phyloP scores from a whole-genome alignment of 768 basidiomycete species.

The Dentipellis sp. region DNA sequence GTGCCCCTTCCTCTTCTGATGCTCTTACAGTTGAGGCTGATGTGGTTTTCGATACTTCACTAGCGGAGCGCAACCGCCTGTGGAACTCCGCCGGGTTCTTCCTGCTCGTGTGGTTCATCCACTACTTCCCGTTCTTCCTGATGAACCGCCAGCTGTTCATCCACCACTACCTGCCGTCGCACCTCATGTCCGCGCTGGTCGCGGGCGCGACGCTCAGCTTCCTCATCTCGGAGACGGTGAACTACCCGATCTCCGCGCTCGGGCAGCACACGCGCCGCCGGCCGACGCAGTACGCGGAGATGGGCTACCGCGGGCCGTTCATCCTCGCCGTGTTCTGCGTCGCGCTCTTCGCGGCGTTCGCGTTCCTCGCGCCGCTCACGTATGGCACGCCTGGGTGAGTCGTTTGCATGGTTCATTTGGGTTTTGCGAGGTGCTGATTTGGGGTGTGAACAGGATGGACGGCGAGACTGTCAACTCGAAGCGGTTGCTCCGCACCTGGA shows the following conservation, averaged over 20 bases:
- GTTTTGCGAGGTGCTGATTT: constrained; percentile 1
- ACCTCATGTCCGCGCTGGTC: constrained; percentile 84
- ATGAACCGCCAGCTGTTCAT: constrained; percentile 96
- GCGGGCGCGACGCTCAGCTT: constrained; percentile 91
- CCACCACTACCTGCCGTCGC: constrained; percentile 96
- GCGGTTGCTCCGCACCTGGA: constrained; percentile 84
- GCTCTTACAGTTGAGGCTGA: background rate
- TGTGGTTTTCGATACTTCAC: too few species aligned
- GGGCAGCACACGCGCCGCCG: constrained; percentile 49
- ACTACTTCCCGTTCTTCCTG: constrained; percentile 96
- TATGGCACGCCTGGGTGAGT: constrained; percentile 95
- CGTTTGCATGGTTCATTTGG: background rate
- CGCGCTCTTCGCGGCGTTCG: constrained; percentile 53
- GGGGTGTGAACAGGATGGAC: constrained; percentile 47
- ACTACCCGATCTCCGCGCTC: constrained; percentile 79
- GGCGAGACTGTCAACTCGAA: constrained; percentile 80
- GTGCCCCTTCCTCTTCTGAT: constrained; percentile 21
- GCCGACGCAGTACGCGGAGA: constrained; percentile 49
- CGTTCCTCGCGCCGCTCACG: constrained; percentile 82
- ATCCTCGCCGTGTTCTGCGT: constrained; percentile 49
- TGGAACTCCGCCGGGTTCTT: constrained; percentile 98
- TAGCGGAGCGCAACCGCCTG: constrained; percentile 87
- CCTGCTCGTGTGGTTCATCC: constrained; percentile 87
- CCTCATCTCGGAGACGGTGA: constrained; percentile 81
- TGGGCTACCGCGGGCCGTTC: constrained; percentile 69